Conservation (phyloP, 140 eudicot species). For the Oenanthe javanica region DNA sequence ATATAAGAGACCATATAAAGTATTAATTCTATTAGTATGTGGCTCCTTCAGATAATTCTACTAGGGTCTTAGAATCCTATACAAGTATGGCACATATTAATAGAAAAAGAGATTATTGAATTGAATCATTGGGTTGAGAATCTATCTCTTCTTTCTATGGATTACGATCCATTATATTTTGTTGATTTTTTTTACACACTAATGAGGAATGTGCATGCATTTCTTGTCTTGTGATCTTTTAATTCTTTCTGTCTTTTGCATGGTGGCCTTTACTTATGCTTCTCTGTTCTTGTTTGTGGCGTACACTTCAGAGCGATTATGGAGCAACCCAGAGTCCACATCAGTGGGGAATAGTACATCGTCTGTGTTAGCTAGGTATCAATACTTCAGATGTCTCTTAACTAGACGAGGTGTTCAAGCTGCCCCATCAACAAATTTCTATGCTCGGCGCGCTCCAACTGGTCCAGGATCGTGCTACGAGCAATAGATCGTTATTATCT, state of each 20-base stretch:
- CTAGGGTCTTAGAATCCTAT: neutral
- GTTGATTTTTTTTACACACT: neutral
- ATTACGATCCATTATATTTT: neutral
- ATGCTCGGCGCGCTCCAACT: constrained; percentile 68
- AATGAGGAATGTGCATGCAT: no score
- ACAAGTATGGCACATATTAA: neutral
- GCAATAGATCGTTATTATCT: constrained; percentile 32
- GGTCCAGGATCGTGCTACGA: constrained; percentile 92
- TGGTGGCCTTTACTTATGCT: neutral
- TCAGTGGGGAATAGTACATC: constrained; percentile 31
- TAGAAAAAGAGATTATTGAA: neutral
- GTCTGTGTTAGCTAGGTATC: constrained; percentile 49
- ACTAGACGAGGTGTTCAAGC: constrained; percentile 90
- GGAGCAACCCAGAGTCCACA: constrained; percentile 58
- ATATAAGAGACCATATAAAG: no score
- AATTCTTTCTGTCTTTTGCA: no score
- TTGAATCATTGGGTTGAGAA: no score
- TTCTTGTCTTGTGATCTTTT: no score
- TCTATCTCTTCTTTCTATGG: neutral
- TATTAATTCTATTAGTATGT: no score
- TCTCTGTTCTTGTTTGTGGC: neutral
- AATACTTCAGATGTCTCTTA: constrained; percentile 78
- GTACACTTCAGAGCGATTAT: constrained; percentile 57
- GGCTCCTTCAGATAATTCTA: neutral
- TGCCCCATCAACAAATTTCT: constrained; percentile 64